Evolutionary conservation across 2,329 filamentous ascomycete genomes (phyloP).

Genomic region (Fusarium chuoi): DNA sequence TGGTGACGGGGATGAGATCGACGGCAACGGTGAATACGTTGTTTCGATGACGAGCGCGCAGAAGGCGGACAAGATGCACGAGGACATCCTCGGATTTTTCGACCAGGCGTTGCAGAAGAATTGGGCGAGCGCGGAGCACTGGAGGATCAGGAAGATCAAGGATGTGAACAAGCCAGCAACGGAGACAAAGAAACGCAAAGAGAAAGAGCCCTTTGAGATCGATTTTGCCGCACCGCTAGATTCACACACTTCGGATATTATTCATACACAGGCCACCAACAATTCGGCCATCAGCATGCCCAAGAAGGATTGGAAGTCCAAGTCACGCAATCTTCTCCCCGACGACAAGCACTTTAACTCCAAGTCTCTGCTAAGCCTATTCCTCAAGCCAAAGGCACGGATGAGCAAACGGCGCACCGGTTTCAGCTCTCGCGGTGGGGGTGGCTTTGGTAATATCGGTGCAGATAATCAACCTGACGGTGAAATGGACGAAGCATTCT

Average conservation of each 20-base stretch:
- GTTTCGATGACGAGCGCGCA: slow-evolving; percentile 78
- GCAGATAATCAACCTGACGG: slow-evolving; percentile 69
- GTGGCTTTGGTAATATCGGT: slow-evolving; percentile 54
- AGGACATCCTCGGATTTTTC: slow-evolving; percentile 98
- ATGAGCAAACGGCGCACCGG: slow-evolving; percentile 74
- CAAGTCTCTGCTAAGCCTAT: slow-evolving; percentile 85
- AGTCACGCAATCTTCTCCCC: slow-evolving; percentile 89
- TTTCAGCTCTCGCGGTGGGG: slow-evolving; percentile 56
- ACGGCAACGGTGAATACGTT: slow-evolving; percentile 76
- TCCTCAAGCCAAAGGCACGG: slow-evolving; percentile 92
- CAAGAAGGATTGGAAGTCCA: slow-evolving; percentile 96
- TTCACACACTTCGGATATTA: slow-evolving; percentile 74
- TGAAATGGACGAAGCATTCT: slow-evolving; percentile 95
- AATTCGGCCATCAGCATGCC: slow-evolving; percentile 86
- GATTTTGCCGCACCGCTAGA: slow-evolving; percentile 85
- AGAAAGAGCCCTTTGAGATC: slow-evolving; percentile 96
- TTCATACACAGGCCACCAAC: slow-evolving; percentile 84
- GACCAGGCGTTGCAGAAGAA: slow-evolving; percentile 97
- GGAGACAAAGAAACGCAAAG: slow-evolving; percentile 77
- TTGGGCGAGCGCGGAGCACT: slow-evolving; percentile 98
- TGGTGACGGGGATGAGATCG: slow-evolving; percentile 50
- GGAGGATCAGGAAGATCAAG: slow-evolving; percentile 96
- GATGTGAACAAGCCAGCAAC: slow-evolving; percentile 73
- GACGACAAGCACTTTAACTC: slow-evolving; percentile 99
- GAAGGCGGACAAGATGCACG: slow-evolving; percentile 77